phyloP scores from a whole-genome alignment of 306 rosid genomes.

The Lathyrus sativus region DNA sequence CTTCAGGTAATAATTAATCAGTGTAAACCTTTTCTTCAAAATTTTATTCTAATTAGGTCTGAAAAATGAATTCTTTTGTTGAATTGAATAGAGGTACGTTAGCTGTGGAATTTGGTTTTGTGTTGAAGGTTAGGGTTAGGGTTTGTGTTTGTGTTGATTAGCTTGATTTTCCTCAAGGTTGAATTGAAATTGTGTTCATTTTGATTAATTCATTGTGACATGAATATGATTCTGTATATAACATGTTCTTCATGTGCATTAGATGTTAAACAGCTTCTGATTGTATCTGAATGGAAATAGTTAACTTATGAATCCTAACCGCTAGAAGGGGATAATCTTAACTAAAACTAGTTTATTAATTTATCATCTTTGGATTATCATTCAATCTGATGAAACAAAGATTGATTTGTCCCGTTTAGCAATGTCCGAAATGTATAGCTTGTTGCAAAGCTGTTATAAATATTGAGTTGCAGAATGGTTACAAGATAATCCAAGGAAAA shows the following conservation, averaged over 20 bases:
- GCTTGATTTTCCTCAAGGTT: slow-evolving; percentile 18
- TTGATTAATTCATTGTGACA: background rate
- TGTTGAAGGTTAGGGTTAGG: too few relatives aligned
- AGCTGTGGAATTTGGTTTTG: slow-evolving; percentile 2
- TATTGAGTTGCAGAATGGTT: too few relatives aligned
- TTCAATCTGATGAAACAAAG: too few relatives aligned
- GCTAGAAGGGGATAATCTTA: too few relatives aligned
- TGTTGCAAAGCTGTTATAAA: too few relatives aligned
- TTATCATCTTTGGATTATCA: too few relatives aligned
- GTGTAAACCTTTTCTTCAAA: background rate
- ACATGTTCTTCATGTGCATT: background rate
- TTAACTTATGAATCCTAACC: too few relatives aligned
- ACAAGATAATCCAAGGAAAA: too few relatives aligned
- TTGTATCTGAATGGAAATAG: background rate
- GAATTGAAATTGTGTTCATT: background rate
- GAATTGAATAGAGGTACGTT: background rate
- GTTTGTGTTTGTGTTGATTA: background rate
- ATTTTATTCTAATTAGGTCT: background rate
- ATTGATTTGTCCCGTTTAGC: too few relatives aligned
- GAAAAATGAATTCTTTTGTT: background rate
- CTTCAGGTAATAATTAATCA: slow-evolving; percentile 65
- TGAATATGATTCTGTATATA: background rate
- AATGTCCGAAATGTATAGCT: too few relatives aligned
- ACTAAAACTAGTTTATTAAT: too few relatives aligned
- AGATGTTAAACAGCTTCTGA: background rate